Percentiles rank a stretch among this genome's conserved stretches.
Conservation (phyloP, 495 filamentous ascomycete species). For the Hypomontagnella submonticulosa region DNA sequence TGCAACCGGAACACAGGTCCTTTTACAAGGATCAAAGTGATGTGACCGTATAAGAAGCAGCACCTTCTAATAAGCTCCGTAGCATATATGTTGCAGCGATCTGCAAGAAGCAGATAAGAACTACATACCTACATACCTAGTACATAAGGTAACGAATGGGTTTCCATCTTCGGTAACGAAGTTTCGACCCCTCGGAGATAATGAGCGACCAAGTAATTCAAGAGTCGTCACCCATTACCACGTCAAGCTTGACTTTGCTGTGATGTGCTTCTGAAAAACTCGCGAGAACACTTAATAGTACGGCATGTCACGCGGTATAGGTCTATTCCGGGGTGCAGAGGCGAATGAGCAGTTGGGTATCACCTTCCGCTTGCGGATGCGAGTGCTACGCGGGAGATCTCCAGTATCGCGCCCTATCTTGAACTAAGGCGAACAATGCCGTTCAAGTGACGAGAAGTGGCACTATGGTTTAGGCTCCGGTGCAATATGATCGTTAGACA, state of each 20-base stretch:
- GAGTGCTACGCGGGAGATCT: not conserved
- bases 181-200: slow-evolving; percentile 7
- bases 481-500: no score
- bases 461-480: no score
- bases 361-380: slow-evolving; percentile 26
- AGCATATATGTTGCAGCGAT: slow-evolving; percentile 6
- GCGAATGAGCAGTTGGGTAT: slow-evolving; percentile 1
- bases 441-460: no score
- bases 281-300: not conserved
- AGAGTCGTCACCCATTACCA: not conserved
- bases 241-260: slow-evolving; percentile 5
- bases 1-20: not conserved
- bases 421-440: no score
- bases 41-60: not conserved
- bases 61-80: no score
- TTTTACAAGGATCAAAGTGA: slow-evolving; percentile 5
- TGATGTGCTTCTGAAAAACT: slow-evolving; percentile 23
- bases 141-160: slow-evolving; percentile 7
- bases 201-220: no score
- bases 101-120: slow-evolving; percentile 27
- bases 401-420: no score
- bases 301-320: slow-evolving; percentile 18
- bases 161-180: not conserved
- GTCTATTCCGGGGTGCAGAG: slow-evolving; percentile 25
- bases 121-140: slow-evolving; percentile 15